Evolutionary conservation across 441 rosid species (phyloP), one percentile per base, ranked within the genome.

Genomic region (Kokia cookei): DNA sequence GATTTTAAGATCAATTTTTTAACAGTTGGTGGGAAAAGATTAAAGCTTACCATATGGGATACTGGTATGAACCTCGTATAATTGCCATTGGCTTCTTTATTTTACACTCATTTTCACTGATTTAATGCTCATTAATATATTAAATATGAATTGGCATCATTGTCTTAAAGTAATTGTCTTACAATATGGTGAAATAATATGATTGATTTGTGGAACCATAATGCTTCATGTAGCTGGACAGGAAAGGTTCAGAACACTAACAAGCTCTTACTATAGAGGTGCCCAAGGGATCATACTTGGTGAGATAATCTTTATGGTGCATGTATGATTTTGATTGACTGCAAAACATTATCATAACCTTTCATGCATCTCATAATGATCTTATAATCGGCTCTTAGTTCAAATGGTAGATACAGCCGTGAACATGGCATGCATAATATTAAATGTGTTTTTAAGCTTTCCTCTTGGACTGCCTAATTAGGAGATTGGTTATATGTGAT

Each of bases 1-100:
- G 98, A 95, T 84, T 91, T 95, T 65, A 95, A 95, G 92, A 93
- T 95, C 90, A 93, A 91, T 86, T 90, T 78, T 80, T 85, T 95
- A 67, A 88, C 84, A 72, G 94, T 95, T 0, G 88, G 84, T 63
- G 98, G 90, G 76, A 93, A 90, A 85, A 82, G 87, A 79, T 77
- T 95, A 65, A 95, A 95, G 86, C 91, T 95, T 72, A 95, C 97
- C 63, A 93, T 95, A 80, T 95, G 99, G 99, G 99, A 95, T 79
- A 95, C 99, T 59, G 99, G 98, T 93, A 82, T 59, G 82, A 68
- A n/a, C 10, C 26, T 57, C 47, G 4, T 51, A 53, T 4, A 17
- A 3, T n/a, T 66, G 15, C 19, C 47, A 32, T 65, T 65, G 54
- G 45, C 11, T 65, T 65, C 48, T 42, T 42, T 65, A 64, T 19